These are phyloP conservation scores for Lecanicillium sp. DNA, from an alignment of 2,329 filamentous ascomycete genomes.

Conservation along the genomic window DNA sequence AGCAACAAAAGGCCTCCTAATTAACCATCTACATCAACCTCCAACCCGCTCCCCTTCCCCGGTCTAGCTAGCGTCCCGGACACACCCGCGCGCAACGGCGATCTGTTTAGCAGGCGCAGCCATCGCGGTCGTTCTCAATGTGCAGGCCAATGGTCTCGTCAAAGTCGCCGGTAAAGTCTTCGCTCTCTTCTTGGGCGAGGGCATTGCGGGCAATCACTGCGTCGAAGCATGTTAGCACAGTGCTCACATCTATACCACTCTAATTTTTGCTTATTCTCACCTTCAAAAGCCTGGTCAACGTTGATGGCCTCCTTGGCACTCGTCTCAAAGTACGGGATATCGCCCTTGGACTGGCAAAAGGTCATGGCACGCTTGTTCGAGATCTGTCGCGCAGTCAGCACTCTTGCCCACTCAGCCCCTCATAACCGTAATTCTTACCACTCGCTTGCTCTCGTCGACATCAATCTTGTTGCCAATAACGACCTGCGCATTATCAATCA, in stretches of 20 bases:
- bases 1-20: no score
- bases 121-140: conserved; percentile 86
- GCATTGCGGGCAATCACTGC: conserved; percentile 93
- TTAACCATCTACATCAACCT: background rate
- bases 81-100: background rate
- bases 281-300: conserved; percentile 75
- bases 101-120: conserved; percentile 72
- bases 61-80: no score
- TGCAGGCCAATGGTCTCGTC: conserved; percentile 98
- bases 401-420: conserved; percentile 2
- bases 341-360: conserved; percentile 95
- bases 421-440: no score
- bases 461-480: conserved; percentile 99
- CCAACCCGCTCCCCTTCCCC: no score
- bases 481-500: conserved; percentile 46
- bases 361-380: conserved; percentile 94
- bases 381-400: conserved; percentile 47
- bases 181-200: conserved; percentile 91
- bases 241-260: background rate
- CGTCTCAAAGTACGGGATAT: conserved; percentile 98
- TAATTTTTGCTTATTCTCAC: conserved; percentile 24
- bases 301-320: conserved; percentile 98
- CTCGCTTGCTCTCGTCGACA: conserved; percentile 93
- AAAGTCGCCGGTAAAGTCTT: conserved; percentile 96
- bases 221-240: conserved; percentile 6